phyloP scores from a whole-genome alignment of 2,329 filamentous ascomycete genomes.

The Boeremia exigua region DNA sequence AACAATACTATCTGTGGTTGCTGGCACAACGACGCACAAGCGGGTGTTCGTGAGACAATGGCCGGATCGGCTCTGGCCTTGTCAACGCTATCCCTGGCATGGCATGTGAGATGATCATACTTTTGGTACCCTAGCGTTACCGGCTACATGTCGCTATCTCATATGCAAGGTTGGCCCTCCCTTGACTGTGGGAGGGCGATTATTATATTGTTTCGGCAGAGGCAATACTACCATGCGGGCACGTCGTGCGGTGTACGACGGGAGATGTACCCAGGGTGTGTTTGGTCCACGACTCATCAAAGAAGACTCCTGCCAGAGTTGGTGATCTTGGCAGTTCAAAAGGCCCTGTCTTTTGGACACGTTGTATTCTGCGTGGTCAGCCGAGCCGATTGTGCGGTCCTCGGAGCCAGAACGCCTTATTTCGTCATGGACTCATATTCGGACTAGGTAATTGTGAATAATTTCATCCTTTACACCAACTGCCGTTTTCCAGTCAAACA shows the following conservation, averaged over 20 bases:
- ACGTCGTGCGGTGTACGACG: conserved; percentile 9
- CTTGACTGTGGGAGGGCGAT: conserved; percentile 14
- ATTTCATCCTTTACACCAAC: conserved; percentile 7
- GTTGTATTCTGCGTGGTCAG: conserved; percentile 9
- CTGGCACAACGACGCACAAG: conserved; percentile 17
- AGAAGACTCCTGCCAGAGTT: background rate
- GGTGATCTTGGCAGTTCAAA: background rate
- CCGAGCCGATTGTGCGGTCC: conserved; percentile 20
- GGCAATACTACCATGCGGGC: conserved; percentile 12
- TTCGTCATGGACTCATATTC: conserved; percentile 26
- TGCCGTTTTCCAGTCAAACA: background rate
- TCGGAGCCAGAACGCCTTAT: conserved; percentile 15
- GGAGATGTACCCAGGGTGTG: conserved; percentile 9
- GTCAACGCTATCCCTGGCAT: conserved; percentile 21
- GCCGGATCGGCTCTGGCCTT: conserved; percentile 16
- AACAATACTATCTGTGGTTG: conserved; percentile 18
- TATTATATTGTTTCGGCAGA: conserved; percentile 1
- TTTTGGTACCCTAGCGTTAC: conserved; percentile 24
- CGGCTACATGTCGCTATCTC: conserved; percentile 11
- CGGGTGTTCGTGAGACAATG: conserved; percentile 12
- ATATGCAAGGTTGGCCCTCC: conserved; percentile 36
- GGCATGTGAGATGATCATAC: conserved; percentile 25
- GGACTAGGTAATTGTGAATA: conserved; percentile 8
- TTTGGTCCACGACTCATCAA: conserved; percentile 7
- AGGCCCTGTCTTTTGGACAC: conserved; percentile 1